These are phyloP conservation scores for Ampelocalamus luodianensis DNA, from an alignment of 176 grass and related monocot species.

Conservation along the genomic window DNA sequence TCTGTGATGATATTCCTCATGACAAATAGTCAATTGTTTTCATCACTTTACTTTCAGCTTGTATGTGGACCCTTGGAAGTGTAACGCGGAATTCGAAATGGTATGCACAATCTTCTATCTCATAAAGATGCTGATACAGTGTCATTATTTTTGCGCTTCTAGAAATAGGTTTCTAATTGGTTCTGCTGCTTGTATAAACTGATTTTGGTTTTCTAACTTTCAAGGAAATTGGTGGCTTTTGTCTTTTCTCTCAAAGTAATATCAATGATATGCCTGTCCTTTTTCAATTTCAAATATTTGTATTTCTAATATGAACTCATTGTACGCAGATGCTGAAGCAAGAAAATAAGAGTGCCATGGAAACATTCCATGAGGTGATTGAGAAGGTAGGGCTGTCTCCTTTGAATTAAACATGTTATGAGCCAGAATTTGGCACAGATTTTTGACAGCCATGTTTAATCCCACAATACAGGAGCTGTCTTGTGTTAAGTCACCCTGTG, in stretches of 20 bases:
- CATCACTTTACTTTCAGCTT: conserved; percentile 60
- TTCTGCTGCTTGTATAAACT: conserved; percentile 3
- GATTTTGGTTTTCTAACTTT: conserved; percentile 23
- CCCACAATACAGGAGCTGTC: conserved; percentile 44
- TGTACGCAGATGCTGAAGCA: conserved; percentile 68
- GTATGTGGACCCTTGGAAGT: conserved; percentile 80
- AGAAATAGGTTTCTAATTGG: conserved; percentile 3
- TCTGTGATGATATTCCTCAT: conserved; percentile 33
- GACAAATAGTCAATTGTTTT: conserved; percentile 38
- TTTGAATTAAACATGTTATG: conserved; percentile 37
- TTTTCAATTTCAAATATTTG: conserved; percentile 35
- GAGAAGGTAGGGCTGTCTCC: conserved; percentile 54
- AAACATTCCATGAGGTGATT: conserved; percentile 67
- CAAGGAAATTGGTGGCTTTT: background rate
- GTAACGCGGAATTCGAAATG: conserved; percentile 69
- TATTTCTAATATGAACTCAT: conserved; percentile 41
- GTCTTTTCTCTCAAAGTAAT: conserved; percentile 2
- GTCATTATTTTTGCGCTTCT: background rate
- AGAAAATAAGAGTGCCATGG: conserved; percentile 66
- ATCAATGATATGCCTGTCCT: conserved; percentile 15
- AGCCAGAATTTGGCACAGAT: background rate
- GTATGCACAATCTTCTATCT: conserved; percentile 56
- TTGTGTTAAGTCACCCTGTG: conserved; percentile 27
- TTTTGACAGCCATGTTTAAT: conserved; percentile 46
- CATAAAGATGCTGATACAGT: conserved; percentile 29